Base-by-base conservation (phyloP, 208 protist genomes). In the Borovskyia barvae region DNA sequence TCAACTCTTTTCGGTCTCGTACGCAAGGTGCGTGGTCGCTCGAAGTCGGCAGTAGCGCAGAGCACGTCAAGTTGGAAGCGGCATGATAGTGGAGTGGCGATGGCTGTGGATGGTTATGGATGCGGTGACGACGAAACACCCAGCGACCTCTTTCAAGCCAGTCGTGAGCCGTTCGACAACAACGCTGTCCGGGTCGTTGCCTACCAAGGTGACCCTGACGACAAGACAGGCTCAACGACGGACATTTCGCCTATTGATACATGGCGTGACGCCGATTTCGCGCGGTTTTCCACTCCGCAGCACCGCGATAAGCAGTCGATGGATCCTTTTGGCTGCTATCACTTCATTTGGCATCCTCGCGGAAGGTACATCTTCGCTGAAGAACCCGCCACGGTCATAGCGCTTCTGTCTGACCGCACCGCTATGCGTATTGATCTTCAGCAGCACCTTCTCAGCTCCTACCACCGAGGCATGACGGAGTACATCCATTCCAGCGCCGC, bases 121-220 rank as follows among this genome's bases (percentile, higher is more conserved):
- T 19, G 29, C 11, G 37, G 24, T 2, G 11, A 17, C 58, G 42
- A 5, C 19, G 36, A 47, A 3, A 49, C 29, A 20, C 14, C 37
- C 2, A 70, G 70, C 2, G 75, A 82, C 19, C 40, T 82, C 46
- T 82, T 82, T 36, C 42, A 29, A 20, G 20, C 22, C 12, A 63
- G 50, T 30, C 64, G 75, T 11, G 70, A 82, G 61, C 75, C 75
- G 9, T 77, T 82, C 39, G 55, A 65, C 54, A 70, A 71, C 53
- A 70, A 77, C 48, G 22, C 54, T 35, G 53, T 66, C 7, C 30
- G 53, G 5, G 20, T 14, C 1, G 22, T 22, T 5, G 55, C 60
- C 28, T 33, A 35, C 33, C 25, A 24, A 25, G 37, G 41, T 12
- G 26, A 28, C 19, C 7, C 11, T 15, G 9, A 11, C 9, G 1